Evolutionary conservation across 495 filamentous ascomycete species (phyloP).

Genomic region (Bombardia bombarda): DNA sequence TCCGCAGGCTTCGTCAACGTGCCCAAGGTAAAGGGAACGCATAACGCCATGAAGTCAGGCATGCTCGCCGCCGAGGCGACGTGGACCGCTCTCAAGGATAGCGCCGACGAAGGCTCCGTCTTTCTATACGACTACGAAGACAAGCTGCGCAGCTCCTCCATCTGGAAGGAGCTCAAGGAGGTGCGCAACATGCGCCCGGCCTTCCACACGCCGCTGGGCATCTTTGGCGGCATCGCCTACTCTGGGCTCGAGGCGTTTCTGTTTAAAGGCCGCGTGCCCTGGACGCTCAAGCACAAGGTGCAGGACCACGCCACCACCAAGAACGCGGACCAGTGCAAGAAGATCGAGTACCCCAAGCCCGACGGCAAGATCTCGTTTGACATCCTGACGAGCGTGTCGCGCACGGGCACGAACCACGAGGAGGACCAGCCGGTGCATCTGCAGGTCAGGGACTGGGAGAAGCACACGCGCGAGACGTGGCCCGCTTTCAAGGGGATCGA

Average conservation of each 20-base stretch:
- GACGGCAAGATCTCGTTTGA: conserved; percentile 93
- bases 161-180: conserved; percentile 91
- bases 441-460: conserved; percentile 89
- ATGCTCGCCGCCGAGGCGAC: conserved; percentile 94
- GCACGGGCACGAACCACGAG: conserved; percentile 97
- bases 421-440: conserved; percentile 97
- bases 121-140: conserved; percentile 97
- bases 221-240: conserved; percentile 86
- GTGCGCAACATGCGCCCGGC: conserved; percentile 97
- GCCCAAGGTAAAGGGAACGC: conserved; percentile 96
- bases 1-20: conserved; percentile 96
- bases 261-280: conserved; percentile 76
- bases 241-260: conserved; percentile 89
- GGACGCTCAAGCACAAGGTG: conserved; percentile 83
- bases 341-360: conserved; percentile 95
- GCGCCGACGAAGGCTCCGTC: conserved; percentile 53
- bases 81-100: conserved; percentile 58
- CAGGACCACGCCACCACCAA: conserved; percentile 73
- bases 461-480: conserved; percentile 73
- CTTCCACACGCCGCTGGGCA: conserved; percentile 75
- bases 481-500: conserved; percentile 88
- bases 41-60: conserved; percentile 94
- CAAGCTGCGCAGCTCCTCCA: conserved; percentile 69
- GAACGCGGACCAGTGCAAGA: conserved; percentile 64
- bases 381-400: conserved; percentile 85